Base-by-base conservation (phyloP, 768 basidiomycete genomes). In the Thelephora aurantiotincta region DNA sequence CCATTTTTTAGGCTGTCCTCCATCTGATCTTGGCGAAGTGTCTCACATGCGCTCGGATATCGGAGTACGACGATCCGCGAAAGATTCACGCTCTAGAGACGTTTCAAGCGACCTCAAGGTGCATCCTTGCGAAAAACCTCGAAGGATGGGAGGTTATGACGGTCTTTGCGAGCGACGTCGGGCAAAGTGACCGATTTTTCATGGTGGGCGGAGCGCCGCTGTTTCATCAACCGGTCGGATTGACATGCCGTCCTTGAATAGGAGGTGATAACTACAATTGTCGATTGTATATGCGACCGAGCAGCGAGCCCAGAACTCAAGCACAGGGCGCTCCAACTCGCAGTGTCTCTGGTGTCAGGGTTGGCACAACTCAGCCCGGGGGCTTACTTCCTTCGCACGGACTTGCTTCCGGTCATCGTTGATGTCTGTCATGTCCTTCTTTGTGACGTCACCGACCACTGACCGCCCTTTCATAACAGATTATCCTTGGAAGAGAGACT, bases 71-170 rank as follows among this genome's bases (percentile, higher is more conserved):
- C 16, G 60, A 66, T 44, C 59, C 57, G 45, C 68, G 64, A 50
- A 63, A 59, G 43, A 46, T 50, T 0, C 69, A 74, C 52, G 73
- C 79, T 3, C 51, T 81, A 13, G 68, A 74, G 52, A 77, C 75
- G 1, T 59, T 81, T 33, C 61, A 68, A 0, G 60, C 77, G 12
- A 30, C 76, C 3, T 55, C 73, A 18, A 68, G 71, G 9, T 65
- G 65, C 46, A 57, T 80, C 14, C 63, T 83, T 46, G 64, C 64
- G 34, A 82, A 82, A 61, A 72, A 73, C 47, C 58, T 76, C 1
- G 69, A 75, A 3, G 82, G 82, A 26, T 82, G 77, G 78, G 82
- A 84, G 55, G 69, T 77, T 6, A 84, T 84, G 80, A 74, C 82
- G 35, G 58, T 80, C 19, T 70, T 82, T 38, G 78, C 78, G 2